Evolutionary conservation across 257 asterid genomes (phyloP).

Genomic region (Solanum sejunctum): DNA sequence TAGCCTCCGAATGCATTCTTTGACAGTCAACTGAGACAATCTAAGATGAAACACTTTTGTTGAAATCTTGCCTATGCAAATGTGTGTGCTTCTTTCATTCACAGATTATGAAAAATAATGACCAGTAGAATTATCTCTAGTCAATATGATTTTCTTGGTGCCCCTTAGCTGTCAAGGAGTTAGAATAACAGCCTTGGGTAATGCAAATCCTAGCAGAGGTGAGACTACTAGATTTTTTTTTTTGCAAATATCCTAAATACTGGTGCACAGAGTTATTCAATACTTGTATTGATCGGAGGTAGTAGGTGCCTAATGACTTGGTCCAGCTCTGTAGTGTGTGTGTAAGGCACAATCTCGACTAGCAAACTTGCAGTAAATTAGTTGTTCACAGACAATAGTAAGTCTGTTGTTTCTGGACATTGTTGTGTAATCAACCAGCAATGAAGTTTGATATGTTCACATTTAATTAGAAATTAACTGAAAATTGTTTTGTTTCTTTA

Average conservation of each 20-base stretch:
- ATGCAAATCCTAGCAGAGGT: neutral
- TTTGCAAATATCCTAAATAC: neutral
- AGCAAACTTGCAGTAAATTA: neutral
- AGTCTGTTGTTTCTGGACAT: neutral
- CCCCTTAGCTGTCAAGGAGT: neutral
- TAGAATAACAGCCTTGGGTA: neutral
- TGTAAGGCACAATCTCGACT: neutral
- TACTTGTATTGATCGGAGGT: neutral
- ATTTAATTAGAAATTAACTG: neutral
- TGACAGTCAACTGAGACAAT: neutral
- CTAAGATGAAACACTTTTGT: neutral
- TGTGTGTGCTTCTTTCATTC: neutral
- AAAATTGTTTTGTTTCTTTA: neutral
- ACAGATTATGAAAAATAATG: neutral
- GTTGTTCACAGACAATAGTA: neutral
- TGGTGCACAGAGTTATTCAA: neutral
- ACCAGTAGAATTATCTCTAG: neutral
- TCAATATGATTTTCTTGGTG: neutral
- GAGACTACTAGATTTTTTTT: neutral
- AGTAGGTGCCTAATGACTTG: neutral
- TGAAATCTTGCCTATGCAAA: neutral
- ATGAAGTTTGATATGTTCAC: neutral
- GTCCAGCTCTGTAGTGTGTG: neutral
- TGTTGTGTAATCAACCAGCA: neutral
- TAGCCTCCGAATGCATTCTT: neutral